Conservation (phyloP, 1,284 basidiomycete species). For the Leccinum pallidistipes region DNA sequence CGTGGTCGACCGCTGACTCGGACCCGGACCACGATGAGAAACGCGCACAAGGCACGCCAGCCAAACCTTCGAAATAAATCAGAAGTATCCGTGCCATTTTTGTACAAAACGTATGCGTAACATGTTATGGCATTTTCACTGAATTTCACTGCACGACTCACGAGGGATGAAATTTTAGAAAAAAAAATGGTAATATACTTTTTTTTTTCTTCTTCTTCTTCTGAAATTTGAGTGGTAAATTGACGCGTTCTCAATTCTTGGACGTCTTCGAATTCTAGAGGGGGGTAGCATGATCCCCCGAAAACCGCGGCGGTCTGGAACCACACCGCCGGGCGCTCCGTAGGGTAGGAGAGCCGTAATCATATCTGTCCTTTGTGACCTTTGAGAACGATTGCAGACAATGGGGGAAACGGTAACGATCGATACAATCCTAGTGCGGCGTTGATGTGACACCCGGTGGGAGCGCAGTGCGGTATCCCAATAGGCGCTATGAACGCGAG, state of each 20-base stretch:
- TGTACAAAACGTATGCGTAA: not conserved
- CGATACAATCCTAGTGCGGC: conserved; percentile 4
- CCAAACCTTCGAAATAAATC: not conserved
- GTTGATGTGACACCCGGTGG: conserved; percentile 6
- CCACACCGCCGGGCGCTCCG: not conserved
- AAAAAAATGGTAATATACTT: not conserved
- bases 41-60: not conserved
- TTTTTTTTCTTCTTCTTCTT: not conserved
- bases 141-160: not conserved
- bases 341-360: conserved; percentile 2
- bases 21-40: not conserved
- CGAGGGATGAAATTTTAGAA: not conserved
- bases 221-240: not conserved
- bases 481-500: conserved; percentile 17
- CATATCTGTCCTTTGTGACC: not conserved
- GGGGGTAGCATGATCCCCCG: conserved; percentile 4
- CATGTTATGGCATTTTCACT: not conserved
- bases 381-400: not conserved
- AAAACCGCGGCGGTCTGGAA: not conserved
- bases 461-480: not conserved
- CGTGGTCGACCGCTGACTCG: not conserved
- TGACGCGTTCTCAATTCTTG: not conserved
- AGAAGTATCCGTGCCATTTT: not conserved
- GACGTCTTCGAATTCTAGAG: not conserved
- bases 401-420: not conserved